These are phyloP conservation scores for Daucus carota DNA, from an alignment of 129 eudicot genomes.

Conservation along the genomic window DNA sequence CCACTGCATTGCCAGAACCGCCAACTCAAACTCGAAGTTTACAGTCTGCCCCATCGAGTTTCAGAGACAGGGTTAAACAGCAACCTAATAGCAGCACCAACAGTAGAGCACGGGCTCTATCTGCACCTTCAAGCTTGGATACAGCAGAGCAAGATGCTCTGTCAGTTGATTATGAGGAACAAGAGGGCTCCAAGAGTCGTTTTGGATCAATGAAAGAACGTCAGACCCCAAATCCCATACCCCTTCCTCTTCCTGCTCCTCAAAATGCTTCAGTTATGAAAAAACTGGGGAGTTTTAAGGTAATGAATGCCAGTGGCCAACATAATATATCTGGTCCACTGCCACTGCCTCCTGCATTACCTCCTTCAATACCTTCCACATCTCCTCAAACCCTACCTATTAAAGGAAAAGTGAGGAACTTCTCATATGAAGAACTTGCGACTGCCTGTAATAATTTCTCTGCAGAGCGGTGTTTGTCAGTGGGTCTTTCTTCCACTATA, in stretches of 20 bases:
- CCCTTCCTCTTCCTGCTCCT: constrained; percentile 86
- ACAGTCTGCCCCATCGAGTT: constrained; percentile 96
- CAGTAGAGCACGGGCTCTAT: constrained; percentile 54
- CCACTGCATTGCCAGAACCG: constrained; percentile 82
- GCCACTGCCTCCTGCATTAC: constrained; percentile 45
- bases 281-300: constrained; percentile 61
- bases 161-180: constrained; percentile 54
- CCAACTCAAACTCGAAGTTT: constrained; percentile 41
- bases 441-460: constrained; percentile 86
- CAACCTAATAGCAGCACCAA: constrained; percentile 29
- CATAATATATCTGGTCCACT: constrained; percentile 65
- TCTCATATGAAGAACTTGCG: constrained; percentile 73
- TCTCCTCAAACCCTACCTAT: constrained; percentile 33
- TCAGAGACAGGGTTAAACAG: constrained; percentile 61
- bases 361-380: constrained; percentile 31
- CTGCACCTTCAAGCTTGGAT: constrained; percentile 82
- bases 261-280: constrained; percentile 23
- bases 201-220: constrained; percentile 38
- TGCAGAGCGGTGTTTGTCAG: constrained; percentile 67
- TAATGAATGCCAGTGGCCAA: constrained; percentile 51
- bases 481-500: constrained; percentile 72
- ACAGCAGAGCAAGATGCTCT: constrained; percentile 63
- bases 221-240: constrained; percentile 58
- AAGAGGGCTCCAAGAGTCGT: constrained; percentile 39
- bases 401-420: constrained; percentile 44